Conservation (phyloP, 805 yeast species). For the Clavispora phyllophila region DNA sequence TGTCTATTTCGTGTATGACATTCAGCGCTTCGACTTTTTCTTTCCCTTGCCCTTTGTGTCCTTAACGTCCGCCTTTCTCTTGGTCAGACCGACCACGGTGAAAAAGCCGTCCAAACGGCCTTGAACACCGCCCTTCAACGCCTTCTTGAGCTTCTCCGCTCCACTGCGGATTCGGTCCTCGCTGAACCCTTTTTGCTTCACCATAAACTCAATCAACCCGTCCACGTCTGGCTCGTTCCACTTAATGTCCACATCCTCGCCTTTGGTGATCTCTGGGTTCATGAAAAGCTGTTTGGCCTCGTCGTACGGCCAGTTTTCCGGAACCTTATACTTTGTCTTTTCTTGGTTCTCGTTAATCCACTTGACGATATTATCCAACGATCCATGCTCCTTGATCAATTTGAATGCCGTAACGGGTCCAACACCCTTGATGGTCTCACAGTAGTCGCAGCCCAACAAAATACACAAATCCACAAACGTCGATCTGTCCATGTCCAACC, state of each 20-base stretch:
- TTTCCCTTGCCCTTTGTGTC: conserved; percentile 29
- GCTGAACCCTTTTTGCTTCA: conserved; percentile 81
- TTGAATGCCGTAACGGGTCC: conserved; percentile 95
- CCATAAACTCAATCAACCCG: conserved; percentile 78
- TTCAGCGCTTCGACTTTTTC: conserved; percentile 18
- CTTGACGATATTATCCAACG: conserved; percentile 73
- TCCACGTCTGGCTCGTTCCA: conserved; percentile 89
- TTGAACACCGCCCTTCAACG: conserved; percentile 78
- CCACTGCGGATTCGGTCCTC: conserved; percentile 91
- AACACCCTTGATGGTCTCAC: conserved; percentile 90
- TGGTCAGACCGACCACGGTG: conserved; percentile 42
- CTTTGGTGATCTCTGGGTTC: conserved; percentile 71
- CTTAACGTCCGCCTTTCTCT: conserved; percentile 32
- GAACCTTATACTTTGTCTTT: conserved; percentile 69
- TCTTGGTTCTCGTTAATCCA: conserved; percentile 50
- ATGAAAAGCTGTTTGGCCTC: conserved; percentile 83
- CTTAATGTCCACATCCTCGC: conserved; percentile 61
- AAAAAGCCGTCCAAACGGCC: conserved; percentile 93
- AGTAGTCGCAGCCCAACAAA: conserved; percentile 92
- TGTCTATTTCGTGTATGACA: neutral
- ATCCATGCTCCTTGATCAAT: conserved; percentile 77
- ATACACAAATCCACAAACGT: conserved; percentile 91
- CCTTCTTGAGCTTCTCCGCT: conserved; percentile 78
- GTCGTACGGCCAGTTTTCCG: conserved; percentile 90
- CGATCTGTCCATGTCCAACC: conserved; percentile 63